Conservation (phyloP, 352 stramenopile genomes). For the Phytopythium cucurbitacearum region DNA sequence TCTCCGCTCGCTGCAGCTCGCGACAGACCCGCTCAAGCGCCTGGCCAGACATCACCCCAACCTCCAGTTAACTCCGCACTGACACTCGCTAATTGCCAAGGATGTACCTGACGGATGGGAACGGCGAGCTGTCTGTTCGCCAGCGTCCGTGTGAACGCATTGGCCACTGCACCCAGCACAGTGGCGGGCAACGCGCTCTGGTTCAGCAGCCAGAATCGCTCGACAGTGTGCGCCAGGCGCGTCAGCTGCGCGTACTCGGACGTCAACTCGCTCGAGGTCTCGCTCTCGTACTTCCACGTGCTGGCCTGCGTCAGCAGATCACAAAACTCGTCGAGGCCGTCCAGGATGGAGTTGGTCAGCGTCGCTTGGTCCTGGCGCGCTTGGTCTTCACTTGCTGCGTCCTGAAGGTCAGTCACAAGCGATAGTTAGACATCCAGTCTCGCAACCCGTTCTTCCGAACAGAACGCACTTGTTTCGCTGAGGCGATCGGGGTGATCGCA, state of each 20-base stretch:
- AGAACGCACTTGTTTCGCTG: no score
- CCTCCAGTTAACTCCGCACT: not conserved
- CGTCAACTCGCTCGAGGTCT: not conserved
- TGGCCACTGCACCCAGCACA: not conserved
- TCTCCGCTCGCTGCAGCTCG: not conserved
- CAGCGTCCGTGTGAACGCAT: not conserved
- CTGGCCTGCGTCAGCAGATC: not conserved
- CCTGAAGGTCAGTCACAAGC: no score
- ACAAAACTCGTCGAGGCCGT: not conserved
- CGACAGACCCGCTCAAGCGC: not conserved
- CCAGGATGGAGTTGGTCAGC: not conserved
- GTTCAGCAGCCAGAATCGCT: conserved; percentile 1
- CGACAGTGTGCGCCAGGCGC: not conserved
- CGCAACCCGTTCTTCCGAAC: not conserved
- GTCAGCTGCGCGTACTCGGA: not conserved
- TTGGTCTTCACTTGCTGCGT: not conserved
- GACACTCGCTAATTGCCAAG: not conserved
- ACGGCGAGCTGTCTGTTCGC: not conserved
- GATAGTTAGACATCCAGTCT: not conserved
- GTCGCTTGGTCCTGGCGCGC: not conserved
- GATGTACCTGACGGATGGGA: not conserved
- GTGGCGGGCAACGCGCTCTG: not conserved
- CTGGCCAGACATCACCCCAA: not conserved
- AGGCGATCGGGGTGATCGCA: no score
- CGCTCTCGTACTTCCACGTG: not conserved